phyloP scores from a whole-genome alignment of 108 stramenopile species.

The Skeletonema tropicum region DNA sequence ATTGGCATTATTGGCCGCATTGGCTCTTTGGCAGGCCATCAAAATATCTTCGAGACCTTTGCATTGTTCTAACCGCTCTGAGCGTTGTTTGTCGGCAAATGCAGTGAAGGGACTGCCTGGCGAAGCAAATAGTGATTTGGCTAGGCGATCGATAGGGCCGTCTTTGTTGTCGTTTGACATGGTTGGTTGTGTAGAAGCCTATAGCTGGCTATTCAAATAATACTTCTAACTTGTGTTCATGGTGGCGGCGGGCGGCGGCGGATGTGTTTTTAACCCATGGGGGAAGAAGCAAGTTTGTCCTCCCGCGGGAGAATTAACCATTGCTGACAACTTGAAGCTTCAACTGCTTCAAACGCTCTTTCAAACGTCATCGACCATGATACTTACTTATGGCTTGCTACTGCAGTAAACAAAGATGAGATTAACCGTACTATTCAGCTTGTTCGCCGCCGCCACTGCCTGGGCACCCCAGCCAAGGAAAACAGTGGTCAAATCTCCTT shows the following conservation, averaged over 20 bases:
- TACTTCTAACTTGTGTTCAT: too few species aligned
- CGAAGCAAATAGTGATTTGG: constrained; percentile 32
- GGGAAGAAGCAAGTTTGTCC: too few species aligned
- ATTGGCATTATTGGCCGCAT: not conserved
- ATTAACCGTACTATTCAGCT: constrained; percentile 15
- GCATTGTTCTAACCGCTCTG: constrained; percentile 37
- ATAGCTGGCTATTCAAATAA: too few species aligned
- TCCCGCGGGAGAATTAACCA: too few species aligned
- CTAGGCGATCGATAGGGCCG: constrained; percentile 32
- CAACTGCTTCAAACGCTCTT: too few species aligned
- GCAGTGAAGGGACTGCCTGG: constrained; percentile 30
- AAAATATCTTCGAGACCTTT: constrained; percentile 27
- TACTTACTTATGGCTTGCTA: too few species aligned
- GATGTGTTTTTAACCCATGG: too few species aligned
- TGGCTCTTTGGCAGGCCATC: constrained; percentile 26
- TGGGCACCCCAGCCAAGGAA: constrained; percentile 35
- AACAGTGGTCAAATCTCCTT: not conserved
- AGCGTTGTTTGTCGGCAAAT: constrained; percentile 37
- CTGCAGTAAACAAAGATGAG: not conserved
- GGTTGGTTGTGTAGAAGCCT: not conserved
- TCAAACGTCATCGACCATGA: too few species aligned
- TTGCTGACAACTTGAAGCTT: too few species aligned
- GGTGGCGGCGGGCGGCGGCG: too few species aligned
- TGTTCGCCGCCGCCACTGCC: constrained; percentile 18
- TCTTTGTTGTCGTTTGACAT: constrained; percentile 8